Evolutionary conservation across 129 eudicot genomes (phyloP).

Genomic region (Tanacetum coccineum): DNA sequence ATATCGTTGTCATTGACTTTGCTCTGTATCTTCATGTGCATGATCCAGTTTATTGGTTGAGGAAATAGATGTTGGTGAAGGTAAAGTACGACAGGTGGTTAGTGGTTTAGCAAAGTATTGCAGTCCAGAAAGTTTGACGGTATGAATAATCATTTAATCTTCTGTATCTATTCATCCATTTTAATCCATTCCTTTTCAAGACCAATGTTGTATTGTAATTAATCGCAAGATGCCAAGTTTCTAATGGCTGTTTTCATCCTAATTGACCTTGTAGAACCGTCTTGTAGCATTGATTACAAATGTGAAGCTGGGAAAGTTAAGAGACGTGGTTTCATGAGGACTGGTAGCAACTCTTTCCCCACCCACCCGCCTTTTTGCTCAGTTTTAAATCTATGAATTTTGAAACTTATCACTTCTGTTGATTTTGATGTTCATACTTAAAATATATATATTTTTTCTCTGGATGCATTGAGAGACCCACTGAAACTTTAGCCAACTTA

Average conservation of each 20-base stretch:
- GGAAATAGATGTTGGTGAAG: slow-evolving; percentile 94
- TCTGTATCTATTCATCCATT: not conserved
- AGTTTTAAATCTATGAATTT: not conserved
- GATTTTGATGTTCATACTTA: not conserved
- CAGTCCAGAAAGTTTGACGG: slow-evolving; percentile 85
- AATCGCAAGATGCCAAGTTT: not conserved
- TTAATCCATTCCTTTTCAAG: slow-evolving; percentile 3
- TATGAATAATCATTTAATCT: slow-evolving; percentile 22
- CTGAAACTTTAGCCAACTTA: not conserved
- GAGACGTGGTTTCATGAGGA: slow-evolving; percentile 98
- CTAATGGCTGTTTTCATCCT: slow-evolving; percentile 1
- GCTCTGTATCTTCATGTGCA: slow-evolving; percentile 8
- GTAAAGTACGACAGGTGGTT: slow-evolving; percentile 88
- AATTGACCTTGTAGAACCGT: slow-evolving; percentile 64
- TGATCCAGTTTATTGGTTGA: slow-evolving; percentile 87
- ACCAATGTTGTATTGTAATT: slow-evolving; percentile 12
- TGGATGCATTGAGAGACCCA: not conserved
- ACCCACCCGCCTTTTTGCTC: slow-evolving; percentile 1
- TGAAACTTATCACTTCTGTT: not conserved
- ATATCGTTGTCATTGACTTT: not conserved
- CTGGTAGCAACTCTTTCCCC: slow-evolving; percentile 50
- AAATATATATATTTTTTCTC: not conserved
- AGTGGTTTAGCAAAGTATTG: slow-evolving; percentile 95
- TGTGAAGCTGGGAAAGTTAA: slow-evolving; percentile 89
- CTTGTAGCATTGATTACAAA: slow-evolving; percentile 85